Base-by-base conservation (phyloP, 306 rosid species). In the Datisca glomerata region DNA sequence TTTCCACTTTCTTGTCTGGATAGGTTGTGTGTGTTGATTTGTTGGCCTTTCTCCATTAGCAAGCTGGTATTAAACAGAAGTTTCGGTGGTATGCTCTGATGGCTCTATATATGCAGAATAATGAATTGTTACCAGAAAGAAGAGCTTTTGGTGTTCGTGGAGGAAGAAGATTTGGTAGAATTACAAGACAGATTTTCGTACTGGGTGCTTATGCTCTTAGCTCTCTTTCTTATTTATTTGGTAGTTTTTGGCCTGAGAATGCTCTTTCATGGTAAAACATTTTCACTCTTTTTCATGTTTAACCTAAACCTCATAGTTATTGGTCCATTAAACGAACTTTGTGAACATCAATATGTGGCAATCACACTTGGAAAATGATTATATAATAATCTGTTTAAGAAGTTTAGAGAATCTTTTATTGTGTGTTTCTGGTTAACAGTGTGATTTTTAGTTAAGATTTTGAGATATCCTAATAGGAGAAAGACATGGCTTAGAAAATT, bases 81-180 rank as follows among this genome's bases (percentile, higher is more conserved):
- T n/a, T n/a, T n/a, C n/a, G n/a, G n/a, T n/a, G 24, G 35, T 48
- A 56, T 59, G 50, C 18, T 56, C 53, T 61, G 20, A 80, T 76
- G 93, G 74, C 73, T 18, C 57, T 56, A 23, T 21, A 39, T 46
- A 74, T 75, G 44, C 57, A 48, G 64, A 47, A 39, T 43, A 60
- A 59, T 32, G 93, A 75, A 43, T 47, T 59, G 64, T 51, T 62
- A 47, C 52, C 63, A 0, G 86, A 67, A 66, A 69, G 71, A 77
- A 69, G 85, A 69, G 53, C 61, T 12, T 60, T 63, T 46, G 85
- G 51, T 57, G 59, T 50, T 31, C 96, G 93, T 8, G 76, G 81
- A 43, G 70, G 85, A 60, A 77, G 73, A 57, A 71, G 73, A 70
- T 35, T 81, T 55, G 73, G 79, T 22, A 79, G 96, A 59, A 38